Conservation (phyloP, 331 rosid genomes). For the Acacia concinna region DNA sequence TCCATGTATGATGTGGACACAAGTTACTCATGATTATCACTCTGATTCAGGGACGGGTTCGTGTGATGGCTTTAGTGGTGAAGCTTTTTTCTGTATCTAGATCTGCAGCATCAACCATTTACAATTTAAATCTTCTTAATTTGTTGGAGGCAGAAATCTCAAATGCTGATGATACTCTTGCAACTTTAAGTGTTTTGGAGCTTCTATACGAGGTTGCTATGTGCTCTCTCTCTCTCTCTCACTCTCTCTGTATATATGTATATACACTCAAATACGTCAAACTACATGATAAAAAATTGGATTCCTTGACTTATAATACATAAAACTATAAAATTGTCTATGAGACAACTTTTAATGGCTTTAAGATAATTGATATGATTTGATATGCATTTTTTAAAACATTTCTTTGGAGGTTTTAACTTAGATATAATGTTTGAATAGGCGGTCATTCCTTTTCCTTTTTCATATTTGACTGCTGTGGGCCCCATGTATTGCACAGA, state of each 20-base stretch:
- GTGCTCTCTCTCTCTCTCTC: background rate
- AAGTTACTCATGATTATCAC: constrained; percentile 24
- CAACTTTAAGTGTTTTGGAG: constrained; percentile 81
- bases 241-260: background rate
- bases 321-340: background rate
- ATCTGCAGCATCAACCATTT: constrained; percentile 62
- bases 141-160: constrained; percentile 77
- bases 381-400: background rate
- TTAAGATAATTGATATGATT: background rate
- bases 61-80: constrained; percentile 84
- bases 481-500: background rate
- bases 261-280: background rate
- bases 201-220: constrained; percentile 79
- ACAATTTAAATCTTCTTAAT: constrained; percentile 64
- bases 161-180: constrained; percentile 70
- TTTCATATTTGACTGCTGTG: background rate
- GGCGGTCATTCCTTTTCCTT: background rate
- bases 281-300: background rate
- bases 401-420: background rate
- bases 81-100: constrained; percentile 79
- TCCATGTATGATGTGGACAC: constrained; percentile 24
- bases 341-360: background rate
- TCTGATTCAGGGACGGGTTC: constrained; percentile 74
- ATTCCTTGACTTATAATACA: background rate
- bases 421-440: background rate